Evolutionary conservation across 2,329 filamentous ascomycete genomes (phyloP), one percentile per base, ranked within the genome.

Genomic region (Stachybotrys chlorohalonatus): DNA sequence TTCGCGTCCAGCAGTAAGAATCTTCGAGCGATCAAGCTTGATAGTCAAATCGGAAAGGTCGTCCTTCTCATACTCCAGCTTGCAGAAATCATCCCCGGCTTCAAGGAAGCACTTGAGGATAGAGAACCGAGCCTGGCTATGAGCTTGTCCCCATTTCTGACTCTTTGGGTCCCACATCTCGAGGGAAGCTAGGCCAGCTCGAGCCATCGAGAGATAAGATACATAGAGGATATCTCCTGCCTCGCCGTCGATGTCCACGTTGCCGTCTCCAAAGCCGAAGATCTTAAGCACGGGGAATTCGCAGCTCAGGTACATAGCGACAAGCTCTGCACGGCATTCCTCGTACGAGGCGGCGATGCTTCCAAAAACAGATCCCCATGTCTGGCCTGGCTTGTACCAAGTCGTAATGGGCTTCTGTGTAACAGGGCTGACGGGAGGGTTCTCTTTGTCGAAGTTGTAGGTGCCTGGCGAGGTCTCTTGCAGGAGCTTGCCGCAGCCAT

Each of bases 121-220:
- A 52, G 87, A 89, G 73, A 91, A 96, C 11, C 92, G 87, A 24
- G 91, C 92, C 72, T 95, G 90, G 73, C 90, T 95, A 68, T 96
- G 91, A 59, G 88, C 82, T 71, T 96, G 92, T 8, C 92, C 92
- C 92, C 92, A 96, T 74, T 95, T 96, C 60, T 85, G 79, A 63
- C 81, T 85, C 74, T 92, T 92, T 6, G 91, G 91, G 65, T 96
- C 91, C 91, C 91, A 97, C 78, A 94, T 90, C 68, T 97, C 93
- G 24, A 97, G 80, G 1, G 92, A 88, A 6, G 85, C 83, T 49
- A 99, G 78, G 57, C 94, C 94, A n/a, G 91, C 90, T 45, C 92
- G 84, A 13, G 94, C 94, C 93, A 99, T 97, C 61, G 86, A 85
- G 9, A 99, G 81, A 69, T 97, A 99, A 2, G 88, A 86, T 0